A percentile compares a stretch with the other conserved stretches of the same genome.
phyloP scores from a whole-genome alignment of 495 filamentous ascomycete species.

The Xylaria flabelliformis region DNA sequence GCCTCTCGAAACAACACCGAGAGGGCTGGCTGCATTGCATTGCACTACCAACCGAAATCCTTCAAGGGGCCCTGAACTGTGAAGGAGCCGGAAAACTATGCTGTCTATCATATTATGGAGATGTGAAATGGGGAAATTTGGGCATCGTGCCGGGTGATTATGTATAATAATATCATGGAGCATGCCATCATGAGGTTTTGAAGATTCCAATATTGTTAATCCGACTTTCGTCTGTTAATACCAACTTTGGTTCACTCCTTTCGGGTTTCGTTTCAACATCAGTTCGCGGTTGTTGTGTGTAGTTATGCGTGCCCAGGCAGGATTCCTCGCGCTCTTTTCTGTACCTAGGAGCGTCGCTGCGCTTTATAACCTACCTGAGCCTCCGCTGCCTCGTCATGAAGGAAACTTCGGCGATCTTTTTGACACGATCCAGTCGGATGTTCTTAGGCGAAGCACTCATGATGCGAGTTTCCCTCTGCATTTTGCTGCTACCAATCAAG shows the following conservation, averaged over 20 bases:
- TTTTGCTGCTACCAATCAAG: slow-evolving; percentile 29
- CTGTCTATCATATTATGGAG: background rate
- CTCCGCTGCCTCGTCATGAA: background rate
- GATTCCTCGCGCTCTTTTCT: slow-evolving; percentile 13
- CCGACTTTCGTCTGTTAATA: background rate
- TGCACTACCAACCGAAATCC: slow-evolving; percentile 1
- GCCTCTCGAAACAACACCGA: slow-evolving; percentile 16
- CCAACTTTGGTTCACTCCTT: slow-evolving; percentile 14
- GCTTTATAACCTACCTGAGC: slow-evolving; percentile 17
- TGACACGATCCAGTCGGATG: background rate
- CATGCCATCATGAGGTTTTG: background rate
- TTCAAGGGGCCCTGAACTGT: background rate
- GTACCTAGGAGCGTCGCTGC: background rate
- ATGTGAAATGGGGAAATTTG: background rate
- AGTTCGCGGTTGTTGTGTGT: background rate
- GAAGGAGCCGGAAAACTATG: background rate
- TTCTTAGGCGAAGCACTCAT: slow-evolving; percentile 19
- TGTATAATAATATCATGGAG: slow-evolving; percentile 17
- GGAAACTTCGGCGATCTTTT: slow-evolving; percentile 3
- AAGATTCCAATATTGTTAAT: background rate
- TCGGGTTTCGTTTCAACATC: background rate
- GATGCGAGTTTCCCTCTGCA: slow-evolving; percentile 33
- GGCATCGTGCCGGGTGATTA: background rate
- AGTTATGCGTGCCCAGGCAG: slow-evolving; percentile 15
- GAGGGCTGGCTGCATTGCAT: slow-evolving; percentile 4